Conservation (phyloP, 805 yeast genomes). For the Wickerhamomyces xylosicus region DNA sequence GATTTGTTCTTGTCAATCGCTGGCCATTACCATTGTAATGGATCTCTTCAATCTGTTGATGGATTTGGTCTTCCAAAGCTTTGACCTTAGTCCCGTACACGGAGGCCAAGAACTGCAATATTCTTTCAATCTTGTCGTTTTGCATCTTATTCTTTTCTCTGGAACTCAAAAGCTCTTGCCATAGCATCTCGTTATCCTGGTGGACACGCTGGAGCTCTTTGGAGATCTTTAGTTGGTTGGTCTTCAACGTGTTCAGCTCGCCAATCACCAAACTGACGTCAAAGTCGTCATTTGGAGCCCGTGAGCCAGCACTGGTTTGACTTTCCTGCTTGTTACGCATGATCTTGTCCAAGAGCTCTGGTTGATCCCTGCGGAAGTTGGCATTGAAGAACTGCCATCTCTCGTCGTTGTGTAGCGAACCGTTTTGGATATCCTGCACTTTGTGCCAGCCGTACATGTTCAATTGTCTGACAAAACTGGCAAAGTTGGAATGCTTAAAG, state of each 20-base stretch:
- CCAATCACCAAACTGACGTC: slow-evolving; percentile 32
- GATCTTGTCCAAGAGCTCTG: slow-evolving; percentile 77
- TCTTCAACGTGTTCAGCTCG: slow-evolving; percentile 38
- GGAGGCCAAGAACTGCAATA: slow-evolving; percentile 77
- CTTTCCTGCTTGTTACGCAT: slow-evolving; percentile 51
- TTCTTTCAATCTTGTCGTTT: slow-evolving; percentile 79
- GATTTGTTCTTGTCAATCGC: not conserved
- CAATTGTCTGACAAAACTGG: slow-evolving; percentile 90
- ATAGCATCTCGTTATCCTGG: slow-evolving; percentile 78
- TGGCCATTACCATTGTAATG: not conserved
- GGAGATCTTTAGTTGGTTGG: slow-evolving; percentile 69
- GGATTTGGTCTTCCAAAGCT: slow-evolving; percentile 13
- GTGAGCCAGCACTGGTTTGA: slow-evolving; percentile 4
- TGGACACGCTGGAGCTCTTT: slow-evolving; percentile 79
- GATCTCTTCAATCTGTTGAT: slow-evolving; percentile 2
- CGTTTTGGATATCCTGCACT: slow-evolving; percentile 83
- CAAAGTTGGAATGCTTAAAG: slow-evolving; percentile 92
- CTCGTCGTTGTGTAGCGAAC: slow-evolving; percentile 66
- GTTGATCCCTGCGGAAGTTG: slow-evolving; percentile 63
- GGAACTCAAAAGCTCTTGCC: slow-evolving; percentile 81
- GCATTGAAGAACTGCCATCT: slow-evolving; percentile 85
- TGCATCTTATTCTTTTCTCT: slow-evolving; percentile 82
- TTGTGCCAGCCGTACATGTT: slow-evolving; percentile 99
- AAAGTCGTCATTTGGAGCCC: slow-evolving; percentile 1
- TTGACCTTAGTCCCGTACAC: slow-evolving; percentile 27